phyloP scores from a whole-genome alignment of 495 filamentous ascomycete species.

The Penicillium psychrofluorescens region DNA sequence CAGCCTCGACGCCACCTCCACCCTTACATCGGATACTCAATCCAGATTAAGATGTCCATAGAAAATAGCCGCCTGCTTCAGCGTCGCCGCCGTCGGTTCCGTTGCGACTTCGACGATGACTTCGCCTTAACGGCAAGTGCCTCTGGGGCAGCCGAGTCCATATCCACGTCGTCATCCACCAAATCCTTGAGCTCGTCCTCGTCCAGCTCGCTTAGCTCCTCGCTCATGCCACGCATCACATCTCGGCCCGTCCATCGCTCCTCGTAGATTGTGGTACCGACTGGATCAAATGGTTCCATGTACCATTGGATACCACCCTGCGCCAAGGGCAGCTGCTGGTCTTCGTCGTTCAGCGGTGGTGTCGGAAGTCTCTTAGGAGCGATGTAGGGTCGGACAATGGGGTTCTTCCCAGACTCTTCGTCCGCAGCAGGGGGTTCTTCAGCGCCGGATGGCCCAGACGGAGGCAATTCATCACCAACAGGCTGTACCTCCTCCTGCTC shows the following conservation, averaged over 20 bases:
- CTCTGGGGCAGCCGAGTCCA: too few relatives aligned
- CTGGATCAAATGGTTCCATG: slow-evolving; percentile 69
- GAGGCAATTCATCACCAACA: background rate
- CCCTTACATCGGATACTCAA: too few relatives aligned
- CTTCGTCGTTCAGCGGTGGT: slow-evolving; percentile 26
- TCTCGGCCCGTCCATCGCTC: slow-evolving; percentile 74
- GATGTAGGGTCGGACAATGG: too few relatives aligned
- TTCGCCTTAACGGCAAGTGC: slow-evolving; percentile 4
- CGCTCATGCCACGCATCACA: slow-evolving; percentile 69
- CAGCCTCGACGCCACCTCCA: too few relatives aligned
- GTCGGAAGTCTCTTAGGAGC: slow-evolving; percentile 17
- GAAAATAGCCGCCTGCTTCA: background rate
- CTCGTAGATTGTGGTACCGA: slow-evolving; percentile 68
- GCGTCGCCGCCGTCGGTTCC: too few relatives aligned
- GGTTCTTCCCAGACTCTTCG: slow-evolving; percentile 6
- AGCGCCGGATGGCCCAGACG: slow-evolving; percentile 1
- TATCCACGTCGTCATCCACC: slow-evolving; percentile 38
- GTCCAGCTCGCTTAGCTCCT: slow-evolving; percentile 81
- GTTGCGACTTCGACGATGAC: slow-evolving; percentile 32
- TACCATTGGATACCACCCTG: slow-evolving; percentile 85
- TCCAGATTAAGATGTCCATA: slow-evolving; percentile 1
- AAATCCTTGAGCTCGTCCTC: slow-evolving; percentile 73
- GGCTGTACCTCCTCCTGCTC: too few relatives aligned
- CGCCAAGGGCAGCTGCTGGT: slow-evolving; percentile 49
- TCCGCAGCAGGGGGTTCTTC: slow-evolving; percentile 6